Base-by-base conservation (phyloP, 164 flowering plant genomes). In the Chimonanthus salicifolius region DNA sequence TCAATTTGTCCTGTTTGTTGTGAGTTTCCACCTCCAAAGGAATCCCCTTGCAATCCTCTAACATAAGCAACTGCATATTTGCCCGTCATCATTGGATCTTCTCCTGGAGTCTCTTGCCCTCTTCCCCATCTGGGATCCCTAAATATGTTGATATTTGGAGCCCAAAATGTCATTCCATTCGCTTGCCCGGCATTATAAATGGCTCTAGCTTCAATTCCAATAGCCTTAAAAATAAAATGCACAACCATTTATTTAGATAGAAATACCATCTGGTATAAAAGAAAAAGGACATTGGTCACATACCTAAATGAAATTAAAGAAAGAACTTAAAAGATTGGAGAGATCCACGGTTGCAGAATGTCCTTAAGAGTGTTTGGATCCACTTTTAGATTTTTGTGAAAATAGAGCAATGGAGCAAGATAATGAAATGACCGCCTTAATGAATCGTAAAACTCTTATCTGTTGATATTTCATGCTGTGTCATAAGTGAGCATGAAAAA, bases 81-180 rank as follows among this genome's bases (percentile, higher is more conserved):
- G 8, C 90, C 85, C 0, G 83, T 81, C 3, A 88, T 73, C 79
- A 78, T 5, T 6, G 99, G 99, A 71, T 94, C 99, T 72, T 94
- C 97, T 2, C 99, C 99, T 0, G 97, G 97, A 3, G 99, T 94
- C 79, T 94, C 98, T 67, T 92, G 97, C 66, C 99, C 97, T 85
- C 99, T 87, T 7, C 99, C 99, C 97, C 99, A 94, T 80, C 99
- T 86, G 15, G 97, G 99, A 69, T 94, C 99, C 76, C 99, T 82
- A 21, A 87, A 91, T 50, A 92, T 82, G 80, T 94, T 94, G 15
- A 94, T 90, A 70, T 94, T 94, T 7, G 99, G 99, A 5, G 97
- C 91, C 99, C 99, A 94, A 79, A 90, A 94, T 62, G 99, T 90
- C 91, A 94, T 82, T 48, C 99, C 99, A 3, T n/a, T 77, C 0